These are phyloP conservation scores for Fistulifera pelliculosa DNA, from an alignment of 108 stramenopile species.

Conservation along the genomic window DNA sequence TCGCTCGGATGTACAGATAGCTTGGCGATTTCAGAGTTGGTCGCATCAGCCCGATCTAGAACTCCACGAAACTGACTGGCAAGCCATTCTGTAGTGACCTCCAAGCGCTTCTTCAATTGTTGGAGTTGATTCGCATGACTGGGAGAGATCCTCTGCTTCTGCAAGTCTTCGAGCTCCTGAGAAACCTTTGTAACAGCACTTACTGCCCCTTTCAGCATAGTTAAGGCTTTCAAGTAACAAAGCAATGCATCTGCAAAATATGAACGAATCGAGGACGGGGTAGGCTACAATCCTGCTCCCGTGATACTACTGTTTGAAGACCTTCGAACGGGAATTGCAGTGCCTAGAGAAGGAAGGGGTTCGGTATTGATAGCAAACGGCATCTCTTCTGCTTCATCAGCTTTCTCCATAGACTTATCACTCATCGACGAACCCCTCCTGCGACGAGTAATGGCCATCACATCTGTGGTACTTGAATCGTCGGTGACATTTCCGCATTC, in stretches of 20 bases:
- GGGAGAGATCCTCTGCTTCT: constrained; percentile 10
- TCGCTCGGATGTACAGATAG: constrained; percentile 17
- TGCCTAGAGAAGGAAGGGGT: constrained; percentile 24
- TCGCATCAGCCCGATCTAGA: constrained; percentile 77
- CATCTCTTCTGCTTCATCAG: constrained; percentile 74
- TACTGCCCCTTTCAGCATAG: constrained; percentile 76
- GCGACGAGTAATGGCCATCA: constrained; percentile 28
- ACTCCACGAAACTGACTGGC: constrained; percentile 69
- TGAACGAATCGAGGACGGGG: constrained; percentile 25
- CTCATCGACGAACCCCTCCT: constrained; percentile 17
- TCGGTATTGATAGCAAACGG: constrained; percentile 71
- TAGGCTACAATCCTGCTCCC: constrained; percentile 22
- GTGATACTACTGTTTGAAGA: constrained; percentile 1
- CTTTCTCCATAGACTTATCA: constrained; percentile 30
- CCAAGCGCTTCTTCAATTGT: constrained; percentile 50
- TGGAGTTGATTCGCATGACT: constrained; percentile 30
- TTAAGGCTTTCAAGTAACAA: constrained; percentile 72
- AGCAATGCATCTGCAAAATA: constrained; percentile 72
- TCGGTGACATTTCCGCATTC: constrained; percentile 17
- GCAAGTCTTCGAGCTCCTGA: constrained; percentile 43
- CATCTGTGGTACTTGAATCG: constrained; percentile 34
- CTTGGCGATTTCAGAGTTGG: constrained; percentile 60
- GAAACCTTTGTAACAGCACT: constrained; percentile 57
- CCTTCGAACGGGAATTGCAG: constrained; percentile 13
- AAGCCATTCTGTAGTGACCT: constrained; percentile 68